Base-by-base conservation (phyloP, 495 filamentous ascomycete genomes). In the Bacidia rubella region DNA sequence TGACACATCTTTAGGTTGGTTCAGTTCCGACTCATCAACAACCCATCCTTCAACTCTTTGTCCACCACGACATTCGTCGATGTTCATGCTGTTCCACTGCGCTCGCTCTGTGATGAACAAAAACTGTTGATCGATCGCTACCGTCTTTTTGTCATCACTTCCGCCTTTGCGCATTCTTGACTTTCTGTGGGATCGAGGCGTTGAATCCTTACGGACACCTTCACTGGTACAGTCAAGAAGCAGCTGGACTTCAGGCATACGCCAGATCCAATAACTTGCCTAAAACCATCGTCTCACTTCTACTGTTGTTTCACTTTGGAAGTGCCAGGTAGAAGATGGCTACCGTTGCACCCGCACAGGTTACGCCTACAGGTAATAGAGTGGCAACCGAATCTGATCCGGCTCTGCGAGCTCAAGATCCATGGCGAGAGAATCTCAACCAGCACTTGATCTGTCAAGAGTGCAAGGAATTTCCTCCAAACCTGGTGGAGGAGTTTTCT, bases 401-500 rank as follows among this genome's bases (percentile, higher is more conserved):
- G 24, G 45, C 39, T 40, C 46, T 25, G 47, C 44, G 22, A 47
- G 40, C 32, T 40, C 55, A 67, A 27, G 68, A 67, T 51, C 65
- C 69, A 42, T 87, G 78, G 76, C 76, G 71, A 58, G 79, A 83
- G 63, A 92, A 97, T 60, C 77, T 97, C 39, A 93, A 87, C 65
- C 79, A 85, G 60, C 78, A 77, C 46, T 64, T 96, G 53, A 79
- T 86, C 35, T 98, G 92, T 66, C 78, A 74, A 1, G 92, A 98
- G 61, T 98, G 92, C 73, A 83, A 83, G 60, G 92, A 96, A 61
- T 68, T 78, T 22, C 92, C 92, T 19, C 90, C 92, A 0, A 87
- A 95, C 55, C 74, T 97, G n/a, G 71, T 85, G 49, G 92, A 96
- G 64, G 92, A 96, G 61, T 90, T 87, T 60, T 83, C 88, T 2